Evolutionary conservation across 2,329 filamentous ascomycete species (phyloP), one percentile per base, ranked within the genome.

Genomic region (Colletotrichum tanaceti): DNA sequence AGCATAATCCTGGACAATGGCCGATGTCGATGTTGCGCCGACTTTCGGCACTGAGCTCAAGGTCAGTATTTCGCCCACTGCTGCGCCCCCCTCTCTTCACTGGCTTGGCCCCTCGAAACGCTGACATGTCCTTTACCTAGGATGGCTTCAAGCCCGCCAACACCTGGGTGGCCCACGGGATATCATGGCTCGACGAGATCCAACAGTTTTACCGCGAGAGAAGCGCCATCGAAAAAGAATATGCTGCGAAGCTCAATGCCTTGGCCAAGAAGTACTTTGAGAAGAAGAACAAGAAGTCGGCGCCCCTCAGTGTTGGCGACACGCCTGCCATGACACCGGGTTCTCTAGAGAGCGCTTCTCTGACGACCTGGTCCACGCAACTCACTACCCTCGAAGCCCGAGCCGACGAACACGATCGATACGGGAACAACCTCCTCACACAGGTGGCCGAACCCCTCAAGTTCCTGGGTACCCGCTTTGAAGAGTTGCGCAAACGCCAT

Each of bases 141-240:
- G 96, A 99, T 89, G 93, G 92, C 77, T 99, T 98, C 86, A 98
- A 97, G 81, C 89, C 93, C 20, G 94, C 97, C 78, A 98, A 94
- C 82, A 89, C 87, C 75, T 99, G 96, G 96, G 93, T 97, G 65
- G 86, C 89, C 71, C 90, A 93, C 79, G 94, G 95, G 72, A 97
- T 99, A 78, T 85, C 88, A 73, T 99, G 95, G 95, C 90, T 99
- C 68, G 95, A 98, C 75, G 96, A 99, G 75, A 93, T 99, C 71
- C 93, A 99, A 79, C 90, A 93, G 77, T 99, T 98, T 84, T 99
- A 98, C 84, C 93, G 96, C 72, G 96, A 99, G 81, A 89, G 97
- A 66, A 93, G 93, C 77, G 89, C 85, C 43, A 97, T 99, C 78
- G 96, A 99, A 82, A 98, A 97, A 82, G 97, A 99, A 79, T 98